Percentiles rank a stretch among this genome's conserved stretches.
phyloP scores from a whole-genome alignment of 1,284 basidiomycete species.

The Microstroma glucosiphilum region DNA sequence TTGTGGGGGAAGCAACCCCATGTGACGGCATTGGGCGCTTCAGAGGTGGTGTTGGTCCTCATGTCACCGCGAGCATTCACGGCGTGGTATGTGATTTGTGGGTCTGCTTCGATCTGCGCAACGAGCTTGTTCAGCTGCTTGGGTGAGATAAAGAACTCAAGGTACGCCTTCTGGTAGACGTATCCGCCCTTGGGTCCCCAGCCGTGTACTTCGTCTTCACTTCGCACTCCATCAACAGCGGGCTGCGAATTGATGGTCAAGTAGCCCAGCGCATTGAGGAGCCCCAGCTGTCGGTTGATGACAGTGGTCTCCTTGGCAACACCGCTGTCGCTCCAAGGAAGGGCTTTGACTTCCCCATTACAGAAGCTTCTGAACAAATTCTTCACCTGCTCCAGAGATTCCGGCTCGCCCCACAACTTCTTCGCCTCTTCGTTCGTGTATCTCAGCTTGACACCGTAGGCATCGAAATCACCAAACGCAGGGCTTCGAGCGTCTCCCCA shows the following conservation, averaged over 20 bases:
- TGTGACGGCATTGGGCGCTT: conserved; percentile 94
- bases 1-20: conserved; percentile 93
- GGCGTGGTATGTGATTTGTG: conserved; percentile 90
- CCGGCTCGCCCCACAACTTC: conserved; percentile 30
- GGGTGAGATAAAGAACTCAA: conserved; percentile 88
- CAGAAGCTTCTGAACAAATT: conserved; percentile 52
- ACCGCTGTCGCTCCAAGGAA: conserved; percentile 93
- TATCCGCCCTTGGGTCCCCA: conserved; percentile 52
- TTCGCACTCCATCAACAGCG: conserved; percentile 72
- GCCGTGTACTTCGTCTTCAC: conserved; percentile 63
- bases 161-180: conserved; percentile 68
- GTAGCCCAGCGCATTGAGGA: conserved; percentile 82
- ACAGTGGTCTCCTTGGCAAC: conserved; percentile 76
- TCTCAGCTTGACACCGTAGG: conserved; percentile 63
- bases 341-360: conserved; percentile 55
- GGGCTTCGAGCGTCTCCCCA: conserved; percentile 95
- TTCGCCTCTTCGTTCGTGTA: conserved; percentile 69
- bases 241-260: conserved; percentile 98
- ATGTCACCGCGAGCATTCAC: conserved; percentile 78
- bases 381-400: conserved; percentile 38
- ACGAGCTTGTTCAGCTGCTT: conserved; percentile 69
- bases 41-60: conserved; percentile 80
- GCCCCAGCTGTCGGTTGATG: conserved; percentile 72
- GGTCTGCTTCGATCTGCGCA: conserved; percentile 76
- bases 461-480: conserved; percentile 94